Evolutionary conservation across 306 rosid genomes (phyloP).

Genomic region (Cercis canadensis): DNA sequence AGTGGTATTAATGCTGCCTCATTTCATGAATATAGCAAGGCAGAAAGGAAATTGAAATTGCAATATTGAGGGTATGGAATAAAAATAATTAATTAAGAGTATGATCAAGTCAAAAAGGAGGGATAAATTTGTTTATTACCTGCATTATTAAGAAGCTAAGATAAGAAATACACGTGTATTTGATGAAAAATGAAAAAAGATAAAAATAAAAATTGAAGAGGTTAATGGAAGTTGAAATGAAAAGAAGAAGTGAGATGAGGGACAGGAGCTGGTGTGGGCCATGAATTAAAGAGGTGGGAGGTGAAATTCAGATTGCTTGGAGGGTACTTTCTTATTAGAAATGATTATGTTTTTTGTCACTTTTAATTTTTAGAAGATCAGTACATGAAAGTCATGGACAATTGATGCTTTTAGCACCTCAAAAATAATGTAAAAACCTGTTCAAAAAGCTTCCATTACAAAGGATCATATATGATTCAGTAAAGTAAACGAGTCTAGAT

Average conservation of each 20-base stretch:
- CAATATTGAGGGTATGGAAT: background rate
- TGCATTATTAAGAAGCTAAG: too few species aligned
- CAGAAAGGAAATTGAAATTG: too few species aligned
- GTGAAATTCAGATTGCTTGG: constrained; percentile 46
- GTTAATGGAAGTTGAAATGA: constrained; percentile 17
- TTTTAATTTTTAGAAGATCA: constrained; percentile 41
- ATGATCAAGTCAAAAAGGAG: constrained; percentile 38
- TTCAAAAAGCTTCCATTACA: constrained; percentile 18
- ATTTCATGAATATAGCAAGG: background rate
- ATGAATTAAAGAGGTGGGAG: constrained; percentile 33
- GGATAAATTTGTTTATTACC: constrained; percentile 22
- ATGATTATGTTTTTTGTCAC: constrained; percentile 58
- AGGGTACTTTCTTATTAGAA: constrained; percentile 49
- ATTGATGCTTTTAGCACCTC: constrained; percentile 42
- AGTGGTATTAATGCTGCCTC: background rate
- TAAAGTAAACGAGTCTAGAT: too few species aligned
- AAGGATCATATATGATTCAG: too few species aligned
- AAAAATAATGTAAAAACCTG: constrained; percentile 8
- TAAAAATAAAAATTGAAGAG: background rate
- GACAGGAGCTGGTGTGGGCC: constrained; percentile 55
- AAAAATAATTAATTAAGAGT: background rate
- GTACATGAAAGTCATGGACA: constrained; percentile 45
- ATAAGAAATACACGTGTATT: too few species aligned
- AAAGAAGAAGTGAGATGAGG: constrained; percentile 15
- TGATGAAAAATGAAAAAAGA: background rate